These are phyloP conservation scores for Eutypella sp. DNA, from an alignment of 2,329 filamentous ascomycete species.

Conservation along the genomic window DNA sequence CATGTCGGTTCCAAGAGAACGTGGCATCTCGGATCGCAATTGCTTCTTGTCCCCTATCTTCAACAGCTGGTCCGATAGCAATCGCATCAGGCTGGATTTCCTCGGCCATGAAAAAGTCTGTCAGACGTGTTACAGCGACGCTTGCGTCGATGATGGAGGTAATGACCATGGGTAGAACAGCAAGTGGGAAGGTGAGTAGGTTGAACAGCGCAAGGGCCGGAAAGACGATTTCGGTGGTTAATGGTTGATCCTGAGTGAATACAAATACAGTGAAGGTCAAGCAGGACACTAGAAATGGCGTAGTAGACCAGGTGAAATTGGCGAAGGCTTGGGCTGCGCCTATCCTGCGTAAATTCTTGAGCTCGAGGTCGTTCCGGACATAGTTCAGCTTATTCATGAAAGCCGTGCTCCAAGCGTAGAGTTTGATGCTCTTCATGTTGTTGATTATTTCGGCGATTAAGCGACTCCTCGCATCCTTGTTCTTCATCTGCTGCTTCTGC, in stretches of 20 bases:
- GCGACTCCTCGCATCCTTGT: slow-evolving; percentile 89
- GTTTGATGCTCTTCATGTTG: slow-evolving; percentile 99
- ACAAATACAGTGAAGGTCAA: slow-evolving; percentile 95
- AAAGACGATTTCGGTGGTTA: slow-evolving; percentile 95
- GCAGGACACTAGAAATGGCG: slow-evolving; percentile 95
- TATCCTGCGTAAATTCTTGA: slow-evolving; percentile 94
- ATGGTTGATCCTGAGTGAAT: slow-evolving; percentile 69
- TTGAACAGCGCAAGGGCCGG: slow-evolving; percentile 91
- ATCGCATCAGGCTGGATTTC: slow-evolving; percentile 88
- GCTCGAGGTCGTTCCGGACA: slow-evolving; percentile 90
- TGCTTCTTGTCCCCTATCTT: slow-evolving; percentile 77
- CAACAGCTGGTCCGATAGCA: slow-evolving; percentile 59
- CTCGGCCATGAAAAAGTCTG: slow-evolving; percentile 78
- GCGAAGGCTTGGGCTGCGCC: slow-evolving; percentile 89
- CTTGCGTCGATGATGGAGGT: slow-evolving; percentile 91
- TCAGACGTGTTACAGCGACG: slow-evolving; percentile 85
- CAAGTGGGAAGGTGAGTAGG: slow-evolving; percentile 87
- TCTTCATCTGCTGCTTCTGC: slow-evolving; percentile 98
- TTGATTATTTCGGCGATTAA: slow-evolving; percentile 97
- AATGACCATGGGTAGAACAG: slow-evolving; percentile 95
- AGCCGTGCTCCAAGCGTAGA: slow-evolving; percentile 94
- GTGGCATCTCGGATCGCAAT: slow-evolving; percentile 77
- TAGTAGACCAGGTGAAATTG: slow-evolving; percentile 97
- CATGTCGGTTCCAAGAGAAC: slow-evolving; percentile 92
- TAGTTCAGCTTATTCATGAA: slow-evolving; percentile 98